Base-by-base conservation (phyloP, 2,329 filamentous ascomycete genomes). In the Trichoderma sp. region DNA sequence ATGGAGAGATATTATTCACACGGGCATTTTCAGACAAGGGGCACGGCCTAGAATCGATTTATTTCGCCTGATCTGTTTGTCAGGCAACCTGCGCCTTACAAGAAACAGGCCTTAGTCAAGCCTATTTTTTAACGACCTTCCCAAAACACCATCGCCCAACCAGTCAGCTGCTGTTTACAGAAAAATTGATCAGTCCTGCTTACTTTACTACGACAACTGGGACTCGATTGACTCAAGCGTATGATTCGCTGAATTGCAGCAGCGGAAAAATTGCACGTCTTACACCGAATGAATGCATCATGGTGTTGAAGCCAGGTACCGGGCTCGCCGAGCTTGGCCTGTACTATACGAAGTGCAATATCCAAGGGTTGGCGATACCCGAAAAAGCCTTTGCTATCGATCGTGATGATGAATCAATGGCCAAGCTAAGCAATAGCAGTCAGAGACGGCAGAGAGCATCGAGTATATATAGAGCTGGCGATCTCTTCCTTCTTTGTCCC, bases 61-160 rank as follows among this genome's bases (percentile, higher is more conserved):
- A 14, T 37, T 46, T 66, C 52, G 26, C 26, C 37, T 66, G 61
- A 32, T 56, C 24, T n/a, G 24, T 49, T 58, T 55, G 21, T 37
- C 21, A 13, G 54, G 51, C 49, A 64, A 43, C 34, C 16, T 55
- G 51, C 60, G 49, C 51, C 60, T 64, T 64, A 64, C 60, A 55
- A 16, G 28, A 43, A 55, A 55, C 34, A n/a, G 37, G 52, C 43
- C 14, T 43, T 58, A 46, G 63, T 51, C 54, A 21, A 51, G 46
- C 28, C 26, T 30, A 21, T 30, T 37, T 5, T 30, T 49, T 59
- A 46, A 59, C 30, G 34, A 66, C 64, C 64, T 59, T 58, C 54
- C 54, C 54, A 26, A 66, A 66, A 66, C 64, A 66, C 64, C 64
- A 66, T 58, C 52, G 63, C 26, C 64, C 21, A n/a, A 49, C 30